Base-by-base conservation (phyloP, 2,329 filamentous ascomycete species). In the Paecilomyces sp. region DNA sequence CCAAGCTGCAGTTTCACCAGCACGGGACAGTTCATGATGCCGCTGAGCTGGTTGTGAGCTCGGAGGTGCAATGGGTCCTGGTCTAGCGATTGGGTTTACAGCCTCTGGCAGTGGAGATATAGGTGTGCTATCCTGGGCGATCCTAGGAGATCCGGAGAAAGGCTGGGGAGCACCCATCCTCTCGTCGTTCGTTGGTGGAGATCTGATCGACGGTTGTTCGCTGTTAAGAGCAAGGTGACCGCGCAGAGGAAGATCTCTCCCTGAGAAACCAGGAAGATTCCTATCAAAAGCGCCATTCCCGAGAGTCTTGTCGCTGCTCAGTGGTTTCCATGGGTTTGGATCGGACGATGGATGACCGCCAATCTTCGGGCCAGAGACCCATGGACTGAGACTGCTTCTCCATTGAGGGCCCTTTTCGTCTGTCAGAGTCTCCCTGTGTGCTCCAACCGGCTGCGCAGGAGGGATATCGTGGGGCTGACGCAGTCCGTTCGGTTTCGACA, bases 211-310 rank as follows among this genome's bases (percentile, higher is more conserved):
- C 18, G 72, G 55, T 58, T 77, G 75, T 28, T 77, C 76, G 33
- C 70, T 63, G 33, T 70, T 63, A 13, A 78, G 68, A 54, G 71
- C 70, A 34, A 79, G 71, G 60, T 72, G 70, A 56, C 67, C 69
- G 57, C 77, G 75, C n/a, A 79, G 71, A 60, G 70, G 64, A 30
- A 76, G 63, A 60, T 80, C 74, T 53, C 78, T 76, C 50, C 77
- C 69, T 54, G 81, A 75, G 58, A 81, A 81, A 50, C 78, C 77
- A 34, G 76, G 76, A 58, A 83, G 79, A 60, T 72, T 74, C 60
- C 79, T 79, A 63, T 85, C 83, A 64, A 88, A 88, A 1, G 84
- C 85, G 31, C 85, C 85, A 70, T 87, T 88, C 15, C 85, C 85
- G 50, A 88, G 79, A 28, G 82, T 81, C 65, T 82, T 80, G 62